These are phyloP conservation scores for Ogataea nonfermentans DNA, from an alignment of 805 yeast species.

Conservation along the genomic window DNA sequence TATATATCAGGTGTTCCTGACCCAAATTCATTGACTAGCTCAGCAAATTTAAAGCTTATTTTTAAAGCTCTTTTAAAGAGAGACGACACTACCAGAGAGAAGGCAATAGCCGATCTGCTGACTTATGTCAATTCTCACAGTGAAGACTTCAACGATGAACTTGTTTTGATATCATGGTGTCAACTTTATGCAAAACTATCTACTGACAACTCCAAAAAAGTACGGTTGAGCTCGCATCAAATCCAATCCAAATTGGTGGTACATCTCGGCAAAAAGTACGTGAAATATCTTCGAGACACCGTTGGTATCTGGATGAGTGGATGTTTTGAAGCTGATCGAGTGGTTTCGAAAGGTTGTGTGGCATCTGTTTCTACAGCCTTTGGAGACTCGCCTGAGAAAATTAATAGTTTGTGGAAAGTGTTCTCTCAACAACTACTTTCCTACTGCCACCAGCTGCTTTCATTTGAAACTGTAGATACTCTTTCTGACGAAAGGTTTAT, in stretches of 20 bases:
- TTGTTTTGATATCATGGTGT: slow-evolving; percentile 63
- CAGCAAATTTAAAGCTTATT: slow-evolving; percentile 51
- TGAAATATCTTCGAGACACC: slow-evolving; percentile 67
- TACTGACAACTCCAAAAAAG: slow-evolving; percentile 63
- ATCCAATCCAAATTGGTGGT: slow-evolving; percentile 56
- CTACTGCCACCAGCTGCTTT: slow-evolving; percentile 50
- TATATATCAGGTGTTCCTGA: slow-evolving; percentile 81
- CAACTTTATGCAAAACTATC: slow-evolving; percentile 81
- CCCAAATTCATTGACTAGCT: slow-evolving; percentile 46
- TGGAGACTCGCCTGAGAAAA: slow-evolving; percentile 50
- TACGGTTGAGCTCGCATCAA: slow-evolving; percentile 62
- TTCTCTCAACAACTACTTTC: slow-evolving; percentile 57
- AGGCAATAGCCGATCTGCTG: slow-evolving; percentile 60
- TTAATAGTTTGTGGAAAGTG: slow-evolving; percentile 57
- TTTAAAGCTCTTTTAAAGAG: slow-evolving; percentile 76
- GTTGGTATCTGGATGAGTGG: slow-evolving; percentile 77
- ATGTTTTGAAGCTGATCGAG: slow-evolving; percentile 62
- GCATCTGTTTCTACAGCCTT: slow-evolving; percentile 53
- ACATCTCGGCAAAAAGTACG: slow-evolving; percentile 51
- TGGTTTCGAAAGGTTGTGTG: slow-evolving; percentile 52
- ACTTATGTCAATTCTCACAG: slow-evolving; percentile 30
- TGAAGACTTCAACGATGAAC: slow-evolving; percentile 44
- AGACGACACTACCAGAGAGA: slow-evolving; percentile 83
- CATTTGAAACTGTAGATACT: slow-evolving; percentile 57
- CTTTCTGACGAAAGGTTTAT: slow-evolving; percentile 74